phyloP scores from a whole-genome alignment of 73 alveolate species.

The Symbiodinium pilosum region DNA sequence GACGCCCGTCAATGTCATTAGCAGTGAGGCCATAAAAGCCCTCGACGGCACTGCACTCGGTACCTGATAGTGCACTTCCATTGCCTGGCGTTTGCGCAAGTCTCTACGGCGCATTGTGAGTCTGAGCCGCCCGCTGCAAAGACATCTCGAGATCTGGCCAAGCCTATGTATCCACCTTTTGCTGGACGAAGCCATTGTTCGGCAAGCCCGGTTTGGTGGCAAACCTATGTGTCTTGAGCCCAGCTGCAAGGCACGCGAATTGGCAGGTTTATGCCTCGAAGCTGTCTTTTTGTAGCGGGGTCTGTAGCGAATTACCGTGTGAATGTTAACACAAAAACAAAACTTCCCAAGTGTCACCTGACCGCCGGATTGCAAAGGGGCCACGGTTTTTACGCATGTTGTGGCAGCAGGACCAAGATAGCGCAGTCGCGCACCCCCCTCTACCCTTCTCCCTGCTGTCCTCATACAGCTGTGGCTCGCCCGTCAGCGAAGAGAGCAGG shows the following conservation, averaged over 20 bases:
- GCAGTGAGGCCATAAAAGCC: constrained; percentile 64
- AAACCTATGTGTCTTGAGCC: neutral
- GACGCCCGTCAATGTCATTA: constrained; percentile 49
- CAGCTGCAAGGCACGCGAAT: neutral
- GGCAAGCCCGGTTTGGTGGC: neutral
- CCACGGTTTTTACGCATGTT: too few species aligned
- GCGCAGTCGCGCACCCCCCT: too few species aligned
- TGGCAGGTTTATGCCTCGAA: too few species aligned
- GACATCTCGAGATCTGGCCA: constrained; percentile 84
- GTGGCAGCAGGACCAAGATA: too few species aligned
- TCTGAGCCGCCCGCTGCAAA: constrained; percentile 30
- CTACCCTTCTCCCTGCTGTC: neutral
- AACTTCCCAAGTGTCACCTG: too few species aligned
- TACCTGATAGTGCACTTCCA: neutral
- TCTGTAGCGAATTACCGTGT: too few species aligned
- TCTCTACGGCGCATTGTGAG: neutral
- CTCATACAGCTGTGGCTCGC: constrained; percentile 89
- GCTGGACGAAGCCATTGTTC: neutral
- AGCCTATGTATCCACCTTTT: constrained; percentile 59
- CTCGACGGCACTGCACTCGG: constrained; percentile 7
- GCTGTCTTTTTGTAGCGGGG: too few species aligned
- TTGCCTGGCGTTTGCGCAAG: too few species aligned
- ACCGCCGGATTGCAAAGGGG: too few species aligned
- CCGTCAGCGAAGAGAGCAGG: constrained; percentile 63
- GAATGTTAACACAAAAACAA: too few species aligned